Evolutionary conservation across 202 grass and related monocot genomes (phyloP), one percentile per base, ranked within the genome.

Genomic region (Miscanthus sacchariflorus): DNA sequence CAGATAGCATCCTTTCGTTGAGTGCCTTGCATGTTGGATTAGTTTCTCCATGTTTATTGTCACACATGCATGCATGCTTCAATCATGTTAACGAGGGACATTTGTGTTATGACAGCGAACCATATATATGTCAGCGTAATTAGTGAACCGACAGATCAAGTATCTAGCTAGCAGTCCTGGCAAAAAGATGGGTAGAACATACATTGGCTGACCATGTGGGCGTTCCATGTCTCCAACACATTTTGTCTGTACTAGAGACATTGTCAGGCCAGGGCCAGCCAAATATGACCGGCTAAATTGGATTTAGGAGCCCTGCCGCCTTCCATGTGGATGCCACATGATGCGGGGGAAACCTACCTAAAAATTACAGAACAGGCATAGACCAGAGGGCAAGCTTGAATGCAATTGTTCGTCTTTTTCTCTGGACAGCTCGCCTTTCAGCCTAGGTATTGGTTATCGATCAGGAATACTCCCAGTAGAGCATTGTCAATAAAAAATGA

Each of bases 261-360:
- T 48, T 83, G 84, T 75, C 56, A 92, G 69, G 59, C 67, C 56
- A 75, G 70, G 56, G 49, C 35, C 38, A 64, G 80, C 72, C n/a
- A 84, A 88, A 80, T 59, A 80, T 76, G 90, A 84, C 84, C 80
- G n/a, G 58, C 69, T 59, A 68, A 85, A 84, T 84, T 78, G 82
- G 85, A 91, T 88, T 88, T 80, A 80, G 72, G 69, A 78, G 40
- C 6, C 59, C 80, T 83, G 82, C 40, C 49, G 79, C 25, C 49
- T 54, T 90, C 91, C 91, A 88, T 88, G 87, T 91, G 89, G 85
- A 84, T 80, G 77, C 18, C 90, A 88, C 77, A 76, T 83, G 75
- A 87, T 58, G 90, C 82, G n/a, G 72, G 79, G 72, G 49, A 64
- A 30, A 40, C 63, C 77, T 52, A 81, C 63, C 27, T 64, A 86